Conservation (phyloP, 2,329 filamentous ascomycete species). For the Pseudocercospora musae region DNA sequence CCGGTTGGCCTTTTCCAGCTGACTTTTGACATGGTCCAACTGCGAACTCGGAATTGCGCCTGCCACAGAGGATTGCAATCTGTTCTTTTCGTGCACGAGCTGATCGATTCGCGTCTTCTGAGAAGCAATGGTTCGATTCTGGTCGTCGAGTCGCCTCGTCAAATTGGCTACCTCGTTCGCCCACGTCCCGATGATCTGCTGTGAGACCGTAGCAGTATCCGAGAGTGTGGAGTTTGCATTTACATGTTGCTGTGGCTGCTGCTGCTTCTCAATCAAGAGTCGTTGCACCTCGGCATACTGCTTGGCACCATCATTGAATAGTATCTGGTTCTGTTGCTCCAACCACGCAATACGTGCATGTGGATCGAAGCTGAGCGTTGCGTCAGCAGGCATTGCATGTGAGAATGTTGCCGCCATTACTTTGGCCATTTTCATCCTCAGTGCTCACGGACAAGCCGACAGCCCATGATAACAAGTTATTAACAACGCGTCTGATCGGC, state of each 20-base stretch:
- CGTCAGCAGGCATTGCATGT: not conserved
- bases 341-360: slow-evolving; percentile 3
- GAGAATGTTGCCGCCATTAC: not conserved
- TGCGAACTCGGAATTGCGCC: not conserved
- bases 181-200: not conserved
- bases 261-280: not conserved
- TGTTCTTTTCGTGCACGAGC: not conserved
- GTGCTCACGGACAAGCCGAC: too few species aligned
- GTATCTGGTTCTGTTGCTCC: not conserved
- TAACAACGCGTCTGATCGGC: not conserved
- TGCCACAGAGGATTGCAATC: too few species aligned
- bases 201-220: not conserved
- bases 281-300: slow-evolving; percentile 12
- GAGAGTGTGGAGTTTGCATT: too few species aligned
- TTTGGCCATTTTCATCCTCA: not conserved
- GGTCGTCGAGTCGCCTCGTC: not conserved
- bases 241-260: not conserved
- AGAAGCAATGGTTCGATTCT: not conserved
- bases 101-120: not conserved
- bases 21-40: not conserved
- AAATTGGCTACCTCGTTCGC: not conserved
- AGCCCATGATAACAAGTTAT: too few species aligned
- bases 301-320: not conserved
- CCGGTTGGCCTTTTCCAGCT: not conserved
- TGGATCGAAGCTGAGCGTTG: not conserved